Percentiles rank a stretch among this genome's conserved stretches.
Evolutionary conservation across 768 basidiomycete genomes (phyloP).

Genomic region (Auricularia sp.): DNA sequence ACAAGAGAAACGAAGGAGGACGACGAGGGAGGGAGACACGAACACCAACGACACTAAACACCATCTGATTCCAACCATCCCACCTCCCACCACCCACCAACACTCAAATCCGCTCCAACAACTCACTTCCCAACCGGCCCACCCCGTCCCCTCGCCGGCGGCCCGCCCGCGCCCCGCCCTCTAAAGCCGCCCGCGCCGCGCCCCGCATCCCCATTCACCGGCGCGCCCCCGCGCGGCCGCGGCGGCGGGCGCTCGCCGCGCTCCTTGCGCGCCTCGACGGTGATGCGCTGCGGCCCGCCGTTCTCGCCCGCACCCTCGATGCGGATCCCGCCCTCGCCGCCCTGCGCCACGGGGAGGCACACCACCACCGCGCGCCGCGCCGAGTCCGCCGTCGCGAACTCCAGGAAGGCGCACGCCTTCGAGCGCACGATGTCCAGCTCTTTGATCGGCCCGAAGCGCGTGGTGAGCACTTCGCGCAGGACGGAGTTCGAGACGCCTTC

Average conservation of each 20-base stretch:
- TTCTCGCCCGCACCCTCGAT: constrained; percentile 53
- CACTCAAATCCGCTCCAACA: too few relatives aligned
- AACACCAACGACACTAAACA: neutral
- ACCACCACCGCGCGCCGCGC: constrained; percentile 81
- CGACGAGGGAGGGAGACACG: neutral
- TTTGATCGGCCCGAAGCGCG: constrained; percentile 72
- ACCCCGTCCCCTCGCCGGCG: too few relatives aligned
- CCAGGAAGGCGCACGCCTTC: constrained; percentile 92
- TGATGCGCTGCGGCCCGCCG: constrained; percentile 41
- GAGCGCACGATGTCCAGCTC: constrained; percentile 79
- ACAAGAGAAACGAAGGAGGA: neutral
- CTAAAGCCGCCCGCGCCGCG: neutral
- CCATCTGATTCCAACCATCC: neutral
- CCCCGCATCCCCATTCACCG: constrained; percentile 13
- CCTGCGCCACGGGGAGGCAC: constrained; percentile 51
- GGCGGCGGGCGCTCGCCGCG: constrained; percentile 65
- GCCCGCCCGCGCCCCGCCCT: too few relatives aligned
- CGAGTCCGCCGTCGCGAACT: constrained; percentile 65
- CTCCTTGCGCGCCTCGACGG: constrained; percentile 86
- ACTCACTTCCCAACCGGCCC: too few relatives aligned
- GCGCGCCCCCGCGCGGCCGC: constrained; percentile 52
- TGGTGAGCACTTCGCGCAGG: constrained; percentile 39
- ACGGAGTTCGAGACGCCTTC: constrained; percentile 48
- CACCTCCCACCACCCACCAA: neutral
- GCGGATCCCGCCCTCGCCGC: constrained; percentile 85